Conservation (phyloP, 441 rosid species). For the Jatropha podagrica region DNA sequence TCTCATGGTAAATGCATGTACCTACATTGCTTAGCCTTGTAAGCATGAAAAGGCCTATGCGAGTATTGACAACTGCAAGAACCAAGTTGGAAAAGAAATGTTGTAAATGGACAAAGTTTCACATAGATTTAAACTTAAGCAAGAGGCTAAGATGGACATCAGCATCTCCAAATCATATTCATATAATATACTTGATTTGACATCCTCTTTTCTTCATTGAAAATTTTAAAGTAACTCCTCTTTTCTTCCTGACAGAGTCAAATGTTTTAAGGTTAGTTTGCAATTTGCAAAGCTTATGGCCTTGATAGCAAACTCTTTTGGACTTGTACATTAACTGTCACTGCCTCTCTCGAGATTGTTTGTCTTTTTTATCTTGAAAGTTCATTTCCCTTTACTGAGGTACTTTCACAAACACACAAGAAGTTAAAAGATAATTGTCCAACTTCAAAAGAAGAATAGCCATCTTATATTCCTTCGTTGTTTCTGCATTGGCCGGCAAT, state of each 20-base stretch:
- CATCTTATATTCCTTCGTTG: background rate
- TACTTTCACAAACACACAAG: background rate
- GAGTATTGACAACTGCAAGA: background rate
- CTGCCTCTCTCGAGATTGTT: background rate
- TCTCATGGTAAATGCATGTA: too few species aligned
- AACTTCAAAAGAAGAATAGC: background rate
- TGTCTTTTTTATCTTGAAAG: background rate
- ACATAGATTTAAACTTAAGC: background rate
- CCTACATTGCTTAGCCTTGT: background rate
- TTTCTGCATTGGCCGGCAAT: constrained; percentile 7
- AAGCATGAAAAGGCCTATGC: background rate
- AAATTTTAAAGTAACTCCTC: too few species aligned
- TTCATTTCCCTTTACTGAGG: background rate
- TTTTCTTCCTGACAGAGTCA: too few species aligned
- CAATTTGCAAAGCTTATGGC: background rate
- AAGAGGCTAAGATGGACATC: background rate
- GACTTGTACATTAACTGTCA: background rate
- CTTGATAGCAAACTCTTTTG: background rate
- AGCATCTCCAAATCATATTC: background rate
- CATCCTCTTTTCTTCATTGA: background rate
- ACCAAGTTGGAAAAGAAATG: background rate
- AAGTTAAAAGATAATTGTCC: background rate
- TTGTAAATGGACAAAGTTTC: background rate
- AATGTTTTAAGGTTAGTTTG: too few species aligned
- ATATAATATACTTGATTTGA: background rate